phyloP scores from a whole-genome alignment of 306 rosid genomes.

The Quercus berberidifolia region DNA sequence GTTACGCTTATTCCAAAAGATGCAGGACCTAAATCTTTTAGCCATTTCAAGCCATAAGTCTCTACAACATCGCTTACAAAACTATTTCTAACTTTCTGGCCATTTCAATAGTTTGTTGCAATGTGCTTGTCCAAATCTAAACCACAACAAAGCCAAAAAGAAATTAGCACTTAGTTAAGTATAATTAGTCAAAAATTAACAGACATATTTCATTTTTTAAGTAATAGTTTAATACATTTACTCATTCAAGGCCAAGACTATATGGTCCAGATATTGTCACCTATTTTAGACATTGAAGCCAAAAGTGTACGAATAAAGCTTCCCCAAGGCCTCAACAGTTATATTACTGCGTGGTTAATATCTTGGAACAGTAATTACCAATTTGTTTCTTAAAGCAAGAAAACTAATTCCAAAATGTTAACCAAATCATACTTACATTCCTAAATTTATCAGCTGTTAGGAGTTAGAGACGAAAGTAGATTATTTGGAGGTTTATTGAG shows the following conservation, averaged over 20 bases:
- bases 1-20: no score
- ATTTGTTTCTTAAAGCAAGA: not conserved
- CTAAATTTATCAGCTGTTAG: not conserved
- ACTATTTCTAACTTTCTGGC: no score
- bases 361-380: not conserved
- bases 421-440: not conserved
- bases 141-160: not conserved
- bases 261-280: not conserved
- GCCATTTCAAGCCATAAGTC: no score
- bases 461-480: not conserved
- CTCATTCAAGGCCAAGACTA: not conserved
- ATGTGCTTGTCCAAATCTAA: constrained; percentile 97
- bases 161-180: not conserved
- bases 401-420: not conserved
- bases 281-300: not conserved
- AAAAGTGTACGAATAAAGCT: no score
- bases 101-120: constrained; percentile 67
- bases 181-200: not conserved
- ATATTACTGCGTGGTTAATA: not conserved
- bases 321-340: not conserved
- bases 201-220: not conserved
- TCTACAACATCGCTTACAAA: no score
- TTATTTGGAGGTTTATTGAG: not conserved
- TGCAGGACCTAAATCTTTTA: no score
- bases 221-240: not conserved